phyloP scores from a whole-genome alignment of 495 filamentous ascomycete genomes.

The Choiromyces venosus region DNA sequence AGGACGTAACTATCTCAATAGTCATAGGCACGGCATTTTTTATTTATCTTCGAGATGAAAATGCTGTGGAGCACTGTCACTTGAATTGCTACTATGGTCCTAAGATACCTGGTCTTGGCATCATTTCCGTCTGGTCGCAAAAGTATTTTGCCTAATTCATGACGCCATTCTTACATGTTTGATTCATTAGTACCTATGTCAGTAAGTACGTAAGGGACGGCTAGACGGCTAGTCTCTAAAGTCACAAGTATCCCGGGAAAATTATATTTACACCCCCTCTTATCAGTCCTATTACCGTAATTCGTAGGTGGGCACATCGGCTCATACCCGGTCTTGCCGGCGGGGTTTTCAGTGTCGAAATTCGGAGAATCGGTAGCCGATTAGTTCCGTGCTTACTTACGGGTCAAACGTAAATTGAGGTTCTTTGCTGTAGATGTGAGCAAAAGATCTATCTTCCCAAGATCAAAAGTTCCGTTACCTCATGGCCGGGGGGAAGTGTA shows the following conservation, averaged over 20 bases:
- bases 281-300: background rate
- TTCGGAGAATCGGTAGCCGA: too few relatives aligned
- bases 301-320: too few relatives aligned
- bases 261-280: background rate
- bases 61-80: background rate
- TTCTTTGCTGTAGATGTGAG: too few relatives aligned
- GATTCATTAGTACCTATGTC: background rate
- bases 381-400: too few relatives aligned
- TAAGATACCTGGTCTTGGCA: background rate
- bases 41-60: background rate
- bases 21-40: background rate
- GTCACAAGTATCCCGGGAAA: background rate
- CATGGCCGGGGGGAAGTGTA: too few relatives aligned
- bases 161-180: background rate
- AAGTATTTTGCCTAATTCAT: background rate
- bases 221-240: background rate
- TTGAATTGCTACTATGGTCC: background rate
- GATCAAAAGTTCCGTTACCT: too few relatives aligned
- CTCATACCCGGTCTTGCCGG: too few relatives aligned
- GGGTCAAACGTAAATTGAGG: too few relatives aligned
- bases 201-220: background rate
- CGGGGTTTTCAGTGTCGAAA: too few relatives aligned
- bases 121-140: background rate
- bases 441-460: too few relatives aligned
- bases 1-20: background rate